These are phyloP conservation scores for Candida nemodendra DNA, from an alignment of 805 yeast species.

Conservation along the genomic window DNA sequence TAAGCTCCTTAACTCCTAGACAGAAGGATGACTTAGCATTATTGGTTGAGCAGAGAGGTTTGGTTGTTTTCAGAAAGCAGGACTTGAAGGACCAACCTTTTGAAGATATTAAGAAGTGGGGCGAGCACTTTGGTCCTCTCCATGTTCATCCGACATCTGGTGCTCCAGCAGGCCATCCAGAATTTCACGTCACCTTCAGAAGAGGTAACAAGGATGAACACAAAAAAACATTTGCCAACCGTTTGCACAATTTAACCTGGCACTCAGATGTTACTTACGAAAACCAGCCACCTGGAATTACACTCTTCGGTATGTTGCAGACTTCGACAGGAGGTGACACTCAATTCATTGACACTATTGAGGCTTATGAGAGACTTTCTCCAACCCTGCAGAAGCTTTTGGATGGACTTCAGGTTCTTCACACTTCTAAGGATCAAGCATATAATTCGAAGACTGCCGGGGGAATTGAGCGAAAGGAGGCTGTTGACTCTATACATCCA, in stretches of 20 bases:
- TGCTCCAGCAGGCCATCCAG: constrained; percentile 57
- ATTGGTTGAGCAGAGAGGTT: constrained; percentile 67
- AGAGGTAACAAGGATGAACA: constrained; percentile 41
- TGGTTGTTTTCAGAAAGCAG: constrained; percentile 63
- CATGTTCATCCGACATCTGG: constrained; percentile 78
- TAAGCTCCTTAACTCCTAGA: constrained; percentile 48
- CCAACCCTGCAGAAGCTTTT: constrained; percentile 59
- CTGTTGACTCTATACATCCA: constrained; percentile 66
- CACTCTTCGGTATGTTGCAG: constrained; percentile 64
- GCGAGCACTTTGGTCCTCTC: constrained; percentile 63
- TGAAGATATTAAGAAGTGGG: constrained; percentile 48
- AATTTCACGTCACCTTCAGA: constrained; percentile 62
- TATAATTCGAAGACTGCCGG: constrained; percentile 51
- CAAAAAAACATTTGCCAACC: constrained; percentile 34
- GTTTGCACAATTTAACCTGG: constrained; percentile 48
- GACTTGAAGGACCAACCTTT: constrained; percentile 60
- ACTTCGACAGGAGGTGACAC: constrained; percentile 69
- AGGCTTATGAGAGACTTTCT: constrained; percentile 70
- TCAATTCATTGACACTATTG: constrained; percentile 67
- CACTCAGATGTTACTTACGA: constrained; percentile 78
- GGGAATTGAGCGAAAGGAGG: constrained; percentile 63
- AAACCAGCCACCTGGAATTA: constrained; percentile 68
- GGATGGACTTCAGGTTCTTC: constrained; percentile 62
- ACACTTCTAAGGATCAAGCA: constrained; percentile 73
- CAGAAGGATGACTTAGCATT: constrained; percentile 72